Evolutionary conservation across 192 early-diverging fungal genomes (phyloP).

Genomic region (Phycomyces blakesleeanus): DNA sequence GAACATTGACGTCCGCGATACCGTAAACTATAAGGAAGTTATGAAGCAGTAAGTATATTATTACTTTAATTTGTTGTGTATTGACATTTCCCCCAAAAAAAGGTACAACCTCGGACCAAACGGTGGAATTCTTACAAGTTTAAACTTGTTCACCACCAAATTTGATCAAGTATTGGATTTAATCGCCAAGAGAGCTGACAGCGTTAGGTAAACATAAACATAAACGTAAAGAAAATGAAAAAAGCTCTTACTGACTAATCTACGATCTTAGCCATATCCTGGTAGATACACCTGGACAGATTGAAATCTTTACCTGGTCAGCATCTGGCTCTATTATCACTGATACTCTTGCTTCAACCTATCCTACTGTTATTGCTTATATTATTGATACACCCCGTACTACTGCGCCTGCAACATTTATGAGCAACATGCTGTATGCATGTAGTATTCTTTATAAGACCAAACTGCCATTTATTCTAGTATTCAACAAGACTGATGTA

Average conservation of each 20-base stretch:
- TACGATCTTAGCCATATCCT: conserved; percentile 61
- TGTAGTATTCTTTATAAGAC: conserved; percentile 97
- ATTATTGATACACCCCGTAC: conserved; percentile 96
- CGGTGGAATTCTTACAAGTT: conserved; percentile 91
- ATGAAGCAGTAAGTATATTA: conserved; percentile 80
- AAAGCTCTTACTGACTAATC: background rate
- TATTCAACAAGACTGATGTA: conserved; percentile 96
- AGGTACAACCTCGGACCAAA: conserved; percentile 94
- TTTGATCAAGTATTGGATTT: conserved; percentile 95
- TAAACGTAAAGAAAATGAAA: background rate
- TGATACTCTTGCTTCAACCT: conserved; percentile 84
- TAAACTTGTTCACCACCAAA: conserved; percentile 97
- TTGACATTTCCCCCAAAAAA: background rate
- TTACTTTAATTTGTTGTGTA: background rate
- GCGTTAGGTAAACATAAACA: conserved; percentile 57
- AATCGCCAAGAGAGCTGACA: conserved; percentile 70
- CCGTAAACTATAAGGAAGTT: conserved; percentile 97
- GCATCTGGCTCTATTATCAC: conserved; percentile 95
- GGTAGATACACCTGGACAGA: conserved; percentile 96
- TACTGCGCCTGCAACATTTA: conserved; percentile 89
- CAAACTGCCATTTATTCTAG: conserved; percentile 89
- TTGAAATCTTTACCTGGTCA: conserved; percentile 99
- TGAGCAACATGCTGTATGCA: conserved; percentile 99
- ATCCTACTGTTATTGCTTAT: conserved; percentile 89
- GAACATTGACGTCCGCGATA: conserved; percentile 97